These are phyloP conservation scores for Mikania micrantha DNA, from an alignment of 129 eudicot genomes.

Conservation along the genomic window DNA sequence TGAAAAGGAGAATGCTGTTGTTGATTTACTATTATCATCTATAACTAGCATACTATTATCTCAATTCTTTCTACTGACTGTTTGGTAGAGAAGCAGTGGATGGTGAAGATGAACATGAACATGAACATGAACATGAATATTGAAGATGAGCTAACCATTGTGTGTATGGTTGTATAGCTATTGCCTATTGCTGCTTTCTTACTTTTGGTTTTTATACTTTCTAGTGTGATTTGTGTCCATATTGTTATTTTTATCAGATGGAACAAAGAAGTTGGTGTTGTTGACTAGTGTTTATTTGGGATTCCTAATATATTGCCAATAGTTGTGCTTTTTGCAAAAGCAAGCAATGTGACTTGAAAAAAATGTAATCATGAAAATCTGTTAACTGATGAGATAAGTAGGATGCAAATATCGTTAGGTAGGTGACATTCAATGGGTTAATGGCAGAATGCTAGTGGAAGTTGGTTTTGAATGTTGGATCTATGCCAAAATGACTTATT, in stretches of 20 bases:
- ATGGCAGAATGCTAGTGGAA: too few species aligned
- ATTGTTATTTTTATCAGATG: not conserved
- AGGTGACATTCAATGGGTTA: too few species aligned
- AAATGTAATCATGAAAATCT: too few species aligned
- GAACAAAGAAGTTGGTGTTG: not conserved
- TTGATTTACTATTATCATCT: constrained; percentile 4
- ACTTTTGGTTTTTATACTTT: constrained; percentile 15
- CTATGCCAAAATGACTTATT: too few species aligned
- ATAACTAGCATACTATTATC: constrained; percentile 16
- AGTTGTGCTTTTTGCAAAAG: constrained; percentile 9
- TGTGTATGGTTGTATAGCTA: constrained; percentile 31
- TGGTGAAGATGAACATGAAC: constrained; percentile 4
- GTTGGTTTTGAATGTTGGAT: too few species aligned
- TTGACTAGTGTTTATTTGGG: constrained; percentile 6
- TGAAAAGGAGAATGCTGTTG: constrained; percentile 12
- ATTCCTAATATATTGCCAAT: not conserved
- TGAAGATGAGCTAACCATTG: constrained; percentile 26
- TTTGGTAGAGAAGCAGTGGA: constrained; percentile 12
- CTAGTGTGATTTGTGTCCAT: constrained; percentile 23
- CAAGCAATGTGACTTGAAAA: not conserved
- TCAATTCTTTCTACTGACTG: constrained; percentile 19
- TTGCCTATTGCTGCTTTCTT: constrained; percentile 25
- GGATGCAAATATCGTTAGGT: too few species aligned
- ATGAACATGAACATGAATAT: constrained; percentile 3
- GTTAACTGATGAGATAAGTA: too few species aligned